Evolutionary conservation across 176 grass and related monocot genomes (phyloP).

Genomic region (Carex littledalei): DNA sequence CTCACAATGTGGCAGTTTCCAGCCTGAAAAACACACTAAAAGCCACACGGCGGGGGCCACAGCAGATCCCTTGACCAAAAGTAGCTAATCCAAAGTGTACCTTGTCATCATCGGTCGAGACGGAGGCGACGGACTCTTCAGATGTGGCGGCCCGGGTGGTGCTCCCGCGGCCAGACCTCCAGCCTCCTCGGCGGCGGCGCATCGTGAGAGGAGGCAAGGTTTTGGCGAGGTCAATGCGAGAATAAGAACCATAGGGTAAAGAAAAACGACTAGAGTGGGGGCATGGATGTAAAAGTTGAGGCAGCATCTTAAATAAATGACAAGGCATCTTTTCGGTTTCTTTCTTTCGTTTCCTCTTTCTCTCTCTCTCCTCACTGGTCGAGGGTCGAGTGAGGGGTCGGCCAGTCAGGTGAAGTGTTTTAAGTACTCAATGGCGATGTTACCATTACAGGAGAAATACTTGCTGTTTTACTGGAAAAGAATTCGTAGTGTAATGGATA

Average conservation of each 20-base stretch:
- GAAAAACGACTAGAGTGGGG: neutral
- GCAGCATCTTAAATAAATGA: conserved; percentile 6
- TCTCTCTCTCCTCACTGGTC: neutral
- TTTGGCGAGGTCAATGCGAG: neutral
- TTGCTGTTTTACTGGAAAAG: neutral
- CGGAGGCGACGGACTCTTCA: conserved; percentile 6
- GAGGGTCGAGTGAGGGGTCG: neutral
- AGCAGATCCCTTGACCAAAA: neutral
- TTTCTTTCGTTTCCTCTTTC: neutral
- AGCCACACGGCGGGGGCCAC: neutral
- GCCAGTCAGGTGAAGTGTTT: neutral
- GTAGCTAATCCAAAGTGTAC: neutral
- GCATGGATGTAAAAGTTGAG: conserved; percentile 1
- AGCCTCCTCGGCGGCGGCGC: conserved; percentile 31
- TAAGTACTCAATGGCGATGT: neutral
- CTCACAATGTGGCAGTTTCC: neutral
- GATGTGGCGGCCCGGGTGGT: neutral
- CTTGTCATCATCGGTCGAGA: conserved; percentile 4
- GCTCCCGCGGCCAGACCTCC: neutral
- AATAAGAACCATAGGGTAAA: neutral
- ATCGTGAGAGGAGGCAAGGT: conserved; percentile 8
- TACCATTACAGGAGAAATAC: neutral
- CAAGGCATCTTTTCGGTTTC: conserved; percentile 23
- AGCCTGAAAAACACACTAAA: neutral
- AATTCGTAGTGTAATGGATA: neutral